phyloP scores from a whole-genome alignment of 768 basidiomycete genomes.

The Phlegmacium glaucopus region DNA sequence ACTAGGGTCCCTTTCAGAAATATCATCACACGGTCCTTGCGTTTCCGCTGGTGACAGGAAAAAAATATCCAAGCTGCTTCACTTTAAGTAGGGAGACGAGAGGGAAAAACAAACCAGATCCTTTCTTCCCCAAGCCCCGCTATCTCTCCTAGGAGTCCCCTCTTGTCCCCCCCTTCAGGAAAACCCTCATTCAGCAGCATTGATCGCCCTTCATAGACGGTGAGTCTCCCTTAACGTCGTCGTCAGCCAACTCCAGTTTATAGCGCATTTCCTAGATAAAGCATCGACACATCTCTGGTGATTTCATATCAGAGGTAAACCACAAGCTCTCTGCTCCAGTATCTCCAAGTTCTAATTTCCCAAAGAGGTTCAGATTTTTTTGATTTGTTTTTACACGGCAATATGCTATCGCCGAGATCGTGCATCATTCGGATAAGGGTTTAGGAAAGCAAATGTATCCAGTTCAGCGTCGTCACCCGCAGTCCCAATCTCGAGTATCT shows the following conservation, averaged over 20 bases:
- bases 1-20: slow-evolving; percentile 17
- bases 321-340: no score
- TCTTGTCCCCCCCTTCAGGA: no score
- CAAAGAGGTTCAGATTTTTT: neutral
- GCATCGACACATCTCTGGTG: no score
- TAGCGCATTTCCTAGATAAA: no score
- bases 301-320: no score
- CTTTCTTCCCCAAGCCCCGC: neutral
- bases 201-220: no score
- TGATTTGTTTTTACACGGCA: neutral
- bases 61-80: slow-evolving; percentile 3
- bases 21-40: slow-evolving; percentile 20
- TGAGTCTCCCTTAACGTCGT: no score
- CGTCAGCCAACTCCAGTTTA: no score
- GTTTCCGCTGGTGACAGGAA: slow-evolving; percentile 9
- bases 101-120: neutral
- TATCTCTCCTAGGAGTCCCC: no score
- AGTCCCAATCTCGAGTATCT: slow-evolving; percentile 13
- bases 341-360: no score
- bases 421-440: neutral
- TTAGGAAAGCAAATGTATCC: slow-evolving; percentile 1
- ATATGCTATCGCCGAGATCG: neutral
- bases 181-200: no score
- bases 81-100: slow-evolving; percentile 8
- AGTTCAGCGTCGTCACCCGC: slow-evolving; percentile 12